Conservation (phyloP, 1,284 basidiomycete species). For the Apiotrichum sp. region DNA sequence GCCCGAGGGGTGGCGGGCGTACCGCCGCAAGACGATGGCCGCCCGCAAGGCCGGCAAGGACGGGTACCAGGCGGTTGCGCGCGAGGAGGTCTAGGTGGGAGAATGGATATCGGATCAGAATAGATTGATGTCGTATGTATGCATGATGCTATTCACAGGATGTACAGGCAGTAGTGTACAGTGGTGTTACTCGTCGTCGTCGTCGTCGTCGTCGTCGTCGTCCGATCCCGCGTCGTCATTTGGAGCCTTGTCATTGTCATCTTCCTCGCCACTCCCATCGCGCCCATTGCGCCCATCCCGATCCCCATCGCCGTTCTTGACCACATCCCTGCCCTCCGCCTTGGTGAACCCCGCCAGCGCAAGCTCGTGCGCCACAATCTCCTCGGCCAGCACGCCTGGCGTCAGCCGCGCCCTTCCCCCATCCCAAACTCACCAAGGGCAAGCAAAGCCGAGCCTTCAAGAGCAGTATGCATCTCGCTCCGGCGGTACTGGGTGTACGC, state of each 20-base stretch:
- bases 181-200: neutral
- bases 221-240: neutral
- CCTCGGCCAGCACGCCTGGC: conserved; percentile 28
- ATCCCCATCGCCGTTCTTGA: neutral
- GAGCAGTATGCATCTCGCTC: conserved; percentile 29
- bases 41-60: conserved; percentile 20
- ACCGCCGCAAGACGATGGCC: conserved; percentile 25
- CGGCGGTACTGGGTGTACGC: conserved; percentile 1
- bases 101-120: neutral
- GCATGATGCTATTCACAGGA: neutral
- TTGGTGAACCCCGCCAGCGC: conserved; percentile 13
- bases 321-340: no score
- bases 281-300: neutral
- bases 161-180: no score
- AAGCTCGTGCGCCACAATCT: conserved; percentile 20
- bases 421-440: conserved; percentile 27
- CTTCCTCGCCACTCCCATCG: neutral
- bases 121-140: neutral
- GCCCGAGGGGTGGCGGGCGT: conserved; percentile 53
- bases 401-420: conserved; percentile 1
- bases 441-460: conserved; percentile 32
- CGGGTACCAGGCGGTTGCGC: conserved; percentile 29
- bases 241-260: neutral
- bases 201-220: neutral
- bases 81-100: conserved; percentile 26